Conservation (phyloP, 192 early-diverging fungal genomes). For the Rhizoclosmatium sp. region DNA sequence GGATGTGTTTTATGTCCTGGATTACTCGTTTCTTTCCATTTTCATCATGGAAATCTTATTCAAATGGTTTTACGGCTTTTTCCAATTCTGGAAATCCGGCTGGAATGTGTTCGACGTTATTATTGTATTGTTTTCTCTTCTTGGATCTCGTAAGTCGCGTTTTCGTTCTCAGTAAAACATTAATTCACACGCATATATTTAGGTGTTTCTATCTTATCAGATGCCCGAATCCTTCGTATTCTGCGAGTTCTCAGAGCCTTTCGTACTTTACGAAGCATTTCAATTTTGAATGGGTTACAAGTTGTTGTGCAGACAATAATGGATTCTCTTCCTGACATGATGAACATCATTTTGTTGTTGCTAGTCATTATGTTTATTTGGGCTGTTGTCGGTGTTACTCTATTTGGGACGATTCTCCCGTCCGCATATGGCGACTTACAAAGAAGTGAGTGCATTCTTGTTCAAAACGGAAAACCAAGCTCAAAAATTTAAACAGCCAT, state of each 20-base stretch:
- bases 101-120: conserved; percentile 46
- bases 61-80: conserved; percentile 51
- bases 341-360: conserved; percentile 49
- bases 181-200: background rate
- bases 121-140: conserved; percentile 29
- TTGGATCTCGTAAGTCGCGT: conserved; percentile 21
- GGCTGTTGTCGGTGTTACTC: conserved; percentile 51
- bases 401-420: conserved; percentile 40
- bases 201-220: conserved; percentile 22
- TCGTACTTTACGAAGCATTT: conserved; percentile 37
- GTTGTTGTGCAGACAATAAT: conserved; percentile 48
- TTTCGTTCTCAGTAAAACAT: background rate
- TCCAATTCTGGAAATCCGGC: conserved; percentile 45
- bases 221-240: conserved; percentile 39
- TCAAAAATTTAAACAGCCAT: conserved; percentile 29
- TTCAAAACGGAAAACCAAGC: background rate
- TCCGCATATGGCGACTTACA: conserved; percentile 43
- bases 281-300: conserved; percentile 45
- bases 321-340: conserved; percentile 50
- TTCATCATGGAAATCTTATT: conserved; percentile 50
- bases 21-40: conserved; percentile 42
- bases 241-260: conserved; percentile 45
- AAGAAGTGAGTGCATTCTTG: background rate
- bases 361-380: conserved; percentile 51
- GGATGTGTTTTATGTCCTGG: conserved; percentile 39